Percentiles rank a stretch among this genome's conserved stretches.
Conservation (phyloP, 495 filamentous ascomycete genomes). For the Aspergillus mulundensis region DNA sequence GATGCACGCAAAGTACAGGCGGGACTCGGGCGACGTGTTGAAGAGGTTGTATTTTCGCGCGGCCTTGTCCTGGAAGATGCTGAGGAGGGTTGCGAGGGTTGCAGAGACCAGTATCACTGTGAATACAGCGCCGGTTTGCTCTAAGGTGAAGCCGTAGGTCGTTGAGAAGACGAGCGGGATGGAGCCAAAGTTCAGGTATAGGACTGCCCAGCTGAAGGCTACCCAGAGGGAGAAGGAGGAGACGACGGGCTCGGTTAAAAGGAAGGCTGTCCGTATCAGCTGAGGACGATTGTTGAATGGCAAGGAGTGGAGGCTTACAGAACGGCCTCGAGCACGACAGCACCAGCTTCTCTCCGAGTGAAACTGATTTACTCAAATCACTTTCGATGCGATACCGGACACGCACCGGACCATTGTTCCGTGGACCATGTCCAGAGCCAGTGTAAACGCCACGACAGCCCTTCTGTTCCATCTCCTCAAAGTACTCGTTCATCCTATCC, state of each 20-base stretch:
- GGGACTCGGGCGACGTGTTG: conserved; percentile 77
- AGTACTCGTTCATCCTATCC: conserved; percentile 69
- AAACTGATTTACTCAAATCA: too few species aligned
- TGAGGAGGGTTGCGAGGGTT: too few species aligned
- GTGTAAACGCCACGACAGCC: conserved; percentile 61
- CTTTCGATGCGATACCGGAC: conserved; percentile 82
- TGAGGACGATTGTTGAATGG: too few species aligned
- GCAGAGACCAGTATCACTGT: too few species aligned
- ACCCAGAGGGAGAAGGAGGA: conserved; percentile 95
- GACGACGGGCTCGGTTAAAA: conserved; percentile 87
- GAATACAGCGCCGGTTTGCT: conserved; percentile 73
- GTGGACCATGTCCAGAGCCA: conserved; percentile 16
- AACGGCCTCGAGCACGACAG: conserved; percentile 80
- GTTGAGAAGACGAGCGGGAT: conserved; percentile 75
- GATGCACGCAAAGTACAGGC: conserved; percentile 80
- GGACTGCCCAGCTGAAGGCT: conserved; percentile 82
- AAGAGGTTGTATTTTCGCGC: too few species aligned
- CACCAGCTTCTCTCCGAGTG: too few species aligned
- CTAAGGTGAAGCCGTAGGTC: conserved; percentile 64
- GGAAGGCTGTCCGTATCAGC: conserved; percentile 47
- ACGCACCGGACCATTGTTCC: conserved; percentile 47
- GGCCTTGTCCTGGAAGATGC: too few species aligned
- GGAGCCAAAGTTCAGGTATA: conserved; percentile 78
- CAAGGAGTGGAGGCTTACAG: conserved; percentile 37
- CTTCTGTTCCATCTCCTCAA: conserved; percentile 61